Base-by-base conservation (phyloP, 306 rosid species). In the Prunus salicina region DNA sequence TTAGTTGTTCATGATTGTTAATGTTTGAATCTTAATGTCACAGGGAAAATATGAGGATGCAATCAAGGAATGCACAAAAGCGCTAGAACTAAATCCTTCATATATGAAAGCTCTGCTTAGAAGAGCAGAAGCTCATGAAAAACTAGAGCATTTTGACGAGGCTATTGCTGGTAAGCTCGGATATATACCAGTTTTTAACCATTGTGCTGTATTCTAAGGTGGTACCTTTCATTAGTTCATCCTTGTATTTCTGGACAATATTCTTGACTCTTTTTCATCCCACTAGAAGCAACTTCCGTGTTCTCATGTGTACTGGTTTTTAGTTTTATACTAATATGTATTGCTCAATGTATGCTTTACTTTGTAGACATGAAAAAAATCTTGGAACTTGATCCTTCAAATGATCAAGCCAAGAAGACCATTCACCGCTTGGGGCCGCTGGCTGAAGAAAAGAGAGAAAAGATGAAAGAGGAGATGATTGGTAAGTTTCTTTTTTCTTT, bases 401-500 rank as follows among this genome's bases (percentile, higher is more conserved):
- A 90, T 78, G 97, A 85, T 75, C 93, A 89, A 82, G 91, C 97
- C 73, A 79, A 64, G 82, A 92, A 80, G 83, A 2, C 84, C 70
- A 88, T 92, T 60, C 79, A 79, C 15, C 90, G 85, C 28, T 77
- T 95, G 52, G 96, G 89, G 80, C 96, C 98, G 22, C 84, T 92
- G 41, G 97, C 96, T 41, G 97, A 91, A 80, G 91, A 76, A 76
- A 95, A 95, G 83, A 86, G 89, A 79, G 98, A 95, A 82, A 90
- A 88, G 86, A 90, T 95, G 97, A 95, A 92, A 87, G 98, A 90
- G 82, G 95, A 95, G 79, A 95, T 90, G 98, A 86, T 95, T 62
- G 89, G 98, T 86, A 82, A 72, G 87, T 49, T 25, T 25, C 18
- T 20, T 10, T 24, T 27, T 60, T 0, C 13, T 22, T 24, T 60